Base-by-base conservation (phyloP, 768 basidiomycete genomes). In the Rhodocollybia butyracea region DNA sequence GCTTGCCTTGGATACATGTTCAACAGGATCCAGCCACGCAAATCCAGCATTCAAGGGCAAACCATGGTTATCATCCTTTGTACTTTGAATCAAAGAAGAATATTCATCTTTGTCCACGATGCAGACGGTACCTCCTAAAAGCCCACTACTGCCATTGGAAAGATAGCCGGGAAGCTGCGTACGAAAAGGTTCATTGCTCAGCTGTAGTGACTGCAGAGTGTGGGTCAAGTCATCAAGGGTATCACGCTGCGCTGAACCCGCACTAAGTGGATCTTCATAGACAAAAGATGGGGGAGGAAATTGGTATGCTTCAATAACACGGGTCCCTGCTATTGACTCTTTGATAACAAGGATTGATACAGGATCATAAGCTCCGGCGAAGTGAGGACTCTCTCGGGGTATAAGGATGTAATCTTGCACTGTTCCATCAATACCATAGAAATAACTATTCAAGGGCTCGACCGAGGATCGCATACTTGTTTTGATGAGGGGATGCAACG, bases 391-490 rank as follows among this genome's bases (percentile, higher is more conserved):
- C 8, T 76, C 71, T 45, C 80, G 77, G 1, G 93, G 88, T n/a
- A 92, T 64, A 19, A 94, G 77, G 19, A 89, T 67, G 66, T 89
- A 93, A 63, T 97, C 93, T 63, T 94, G 90, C 7, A 85, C 77
- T 0, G 81, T 71, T 1, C 83, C 79, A 8, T 69, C 64, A 0
- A 85, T 82, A 13, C 76, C 70, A 61, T 91, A 91, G 58, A 83
- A 80, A 52, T 77, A 82, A 1, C 77, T 68, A 56, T 79, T 73
- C 11, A 68, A 65, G 0, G 81, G 75, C 7, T 70, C 61, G 1
- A 88, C 68, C 6, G 86, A 87, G 41, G 80, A 73, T 38, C 81
- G 74, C 75, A 90, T 89, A 0, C 87, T 87, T 27, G 79, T 70
- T 39, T 88, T 77, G 21, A 84, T 76, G 55, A 73, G 70, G 12